Conservation (phyloP, 2,329 filamentous ascomycete species). For the Colletotrichum falcatum region DNA sequence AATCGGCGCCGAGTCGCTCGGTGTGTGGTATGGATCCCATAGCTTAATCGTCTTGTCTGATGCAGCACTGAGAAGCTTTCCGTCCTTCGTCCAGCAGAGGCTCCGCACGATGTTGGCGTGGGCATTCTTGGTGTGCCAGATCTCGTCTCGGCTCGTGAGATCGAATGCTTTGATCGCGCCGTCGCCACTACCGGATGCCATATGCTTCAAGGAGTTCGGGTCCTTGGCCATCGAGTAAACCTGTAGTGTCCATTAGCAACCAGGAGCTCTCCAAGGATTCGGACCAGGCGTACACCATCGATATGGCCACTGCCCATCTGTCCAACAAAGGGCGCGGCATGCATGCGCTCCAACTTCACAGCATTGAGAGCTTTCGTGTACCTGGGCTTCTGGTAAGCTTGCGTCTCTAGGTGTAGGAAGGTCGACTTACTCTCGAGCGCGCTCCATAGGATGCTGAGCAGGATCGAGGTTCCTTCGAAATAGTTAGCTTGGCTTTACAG, state of each 20-base stretch:
- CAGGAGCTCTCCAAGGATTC: neutral
- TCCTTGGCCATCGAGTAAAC: constrained; percentile 84
- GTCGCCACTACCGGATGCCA: constrained; percentile 89
- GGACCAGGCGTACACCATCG: constrained; percentile 73
- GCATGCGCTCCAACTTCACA: constrained; percentile 94
- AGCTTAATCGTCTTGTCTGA: constrained; percentile 90
- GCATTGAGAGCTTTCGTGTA: constrained; percentile 73
- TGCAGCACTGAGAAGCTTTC: constrained; percentile 87
- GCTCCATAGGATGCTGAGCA: constrained; percentile 89
- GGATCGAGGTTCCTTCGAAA: constrained; percentile 77
- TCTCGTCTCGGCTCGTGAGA: constrained; percentile 75
- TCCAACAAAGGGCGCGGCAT: constrained; percentile 78
- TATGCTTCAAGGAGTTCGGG: constrained; percentile 76
- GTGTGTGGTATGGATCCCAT: constrained; percentile 87
- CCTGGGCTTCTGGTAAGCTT: constrained; percentile 7
- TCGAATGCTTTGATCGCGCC: constrained; percentile 79
- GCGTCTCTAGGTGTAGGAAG: constrained; percentile 62
- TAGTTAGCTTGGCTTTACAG: constrained; percentile 16
- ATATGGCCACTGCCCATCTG: constrained; percentile 93
- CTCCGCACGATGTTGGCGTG: constrained; percentile 96
- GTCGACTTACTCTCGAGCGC: constrained; percentile 85
- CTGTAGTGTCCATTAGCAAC: constrained; percentile 15
- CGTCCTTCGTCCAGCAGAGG: constrained; percentile 87
- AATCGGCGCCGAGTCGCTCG: constrained; percentile 75
- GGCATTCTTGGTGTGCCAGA: constrained; percentile 78